These are phyloP conservation scores for Mycocentrospora acerina DNA, from an alignment of 2,329 filamentous ascomycete genomes.

Conservation along the genomic window DNA sequence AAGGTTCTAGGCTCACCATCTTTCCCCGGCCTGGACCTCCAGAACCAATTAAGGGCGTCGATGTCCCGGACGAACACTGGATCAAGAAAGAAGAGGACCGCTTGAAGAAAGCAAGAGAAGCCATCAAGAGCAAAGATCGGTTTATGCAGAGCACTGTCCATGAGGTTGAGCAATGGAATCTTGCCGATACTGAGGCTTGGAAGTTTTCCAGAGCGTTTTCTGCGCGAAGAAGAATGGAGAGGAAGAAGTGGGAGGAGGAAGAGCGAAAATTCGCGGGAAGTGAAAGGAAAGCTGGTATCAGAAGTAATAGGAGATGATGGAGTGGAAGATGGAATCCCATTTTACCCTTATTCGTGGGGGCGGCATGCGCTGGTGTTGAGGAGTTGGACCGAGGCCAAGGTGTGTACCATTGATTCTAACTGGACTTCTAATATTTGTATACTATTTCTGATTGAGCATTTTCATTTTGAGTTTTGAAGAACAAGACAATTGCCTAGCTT, in stretches of 20 bases:
- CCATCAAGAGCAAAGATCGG: constrained; percentile 37
- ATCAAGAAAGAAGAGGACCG: constrained; percentile 58
- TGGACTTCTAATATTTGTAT: too few species aligned
- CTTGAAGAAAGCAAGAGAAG: constrained; percentile 54
- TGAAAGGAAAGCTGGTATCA: constrained; percentile 55
- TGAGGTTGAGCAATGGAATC: constrained; percentile 53
- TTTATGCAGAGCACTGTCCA: constrained; percentile 37
- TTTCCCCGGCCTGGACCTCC: constrained; percentile 47
- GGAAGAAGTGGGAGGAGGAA: constrained; percentile 68
- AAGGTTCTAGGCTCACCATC: constrained; percentile 55
- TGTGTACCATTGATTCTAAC: too few species aligned
- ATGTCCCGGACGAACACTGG: constrained; percentile 54
- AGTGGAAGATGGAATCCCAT: too few species aligned
- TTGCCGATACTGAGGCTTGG: constrained; percentile 78
- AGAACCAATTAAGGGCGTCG: constrained; percentile 54
- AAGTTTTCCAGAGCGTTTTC: constrained; percentile 70
- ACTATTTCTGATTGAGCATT: too few species aligned
- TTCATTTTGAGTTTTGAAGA: too few species aligned
- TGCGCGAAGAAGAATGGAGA: constrained; percentile 63
- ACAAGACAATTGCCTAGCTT: too few species aligned
- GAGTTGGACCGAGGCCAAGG: too few species aligned
- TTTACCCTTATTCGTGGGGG: too few species aligned
- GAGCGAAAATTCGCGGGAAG: constrained; percentile 66
- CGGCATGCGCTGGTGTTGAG: too few species aligned
- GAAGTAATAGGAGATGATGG: constrained; percentile 16